Evolutionary conservation across 2,329 filamentous ascomycete species (phyloP).

Genomic region (Didymellaceae sp.): DNA sequence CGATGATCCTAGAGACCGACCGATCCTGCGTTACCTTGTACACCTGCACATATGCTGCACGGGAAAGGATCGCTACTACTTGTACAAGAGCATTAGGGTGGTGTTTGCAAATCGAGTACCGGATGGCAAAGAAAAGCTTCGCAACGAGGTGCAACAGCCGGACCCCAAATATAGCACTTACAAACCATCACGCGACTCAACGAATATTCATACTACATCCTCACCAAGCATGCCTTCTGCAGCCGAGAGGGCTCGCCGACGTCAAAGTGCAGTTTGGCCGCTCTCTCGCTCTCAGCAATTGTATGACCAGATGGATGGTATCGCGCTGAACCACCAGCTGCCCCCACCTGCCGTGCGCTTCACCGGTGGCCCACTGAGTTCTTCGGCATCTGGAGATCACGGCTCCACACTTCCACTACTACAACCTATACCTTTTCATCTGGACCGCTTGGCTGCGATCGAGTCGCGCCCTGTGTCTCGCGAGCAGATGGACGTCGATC

Average conservation of each 20-base stretch:
- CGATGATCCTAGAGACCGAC: conserved; percentile 64
- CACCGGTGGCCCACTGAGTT: conserved; percentile 36
- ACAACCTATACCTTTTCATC: conserved; percentile 61
- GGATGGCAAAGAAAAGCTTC: conserved; percentile 89
- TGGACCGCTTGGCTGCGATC: conserved; percentile 41
- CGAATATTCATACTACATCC: conserved; percentile 29
- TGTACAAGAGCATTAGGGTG: conserved; percentile 91
- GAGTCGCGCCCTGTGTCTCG: conserved; percentile 43
- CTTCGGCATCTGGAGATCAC: conserved; percentile 29
- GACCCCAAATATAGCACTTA: conserved; percentile 87
- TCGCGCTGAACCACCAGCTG: conserved; percentile 33
- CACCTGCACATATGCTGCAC: conserved; percentile 94
- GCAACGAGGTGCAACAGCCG: conserved; percentile 87
- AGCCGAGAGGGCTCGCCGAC: conserved; percentile 35
- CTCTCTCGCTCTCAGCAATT: conserved; percentile 37
- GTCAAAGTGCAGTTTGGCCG: conserved; percentile 43
- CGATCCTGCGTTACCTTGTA: conserved; percentile 85
- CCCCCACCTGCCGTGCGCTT: conserved; percentile 43
- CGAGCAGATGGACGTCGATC: conserved; percentile 42
- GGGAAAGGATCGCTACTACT: conserved; percentile 79
- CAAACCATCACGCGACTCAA: conserved; percentile 65
- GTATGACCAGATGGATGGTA: conserved; percentile 35
- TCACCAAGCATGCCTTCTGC: conserved; percentile 29
- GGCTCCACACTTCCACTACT: conserved; percentile 44
- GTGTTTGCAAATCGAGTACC: conserved; percentile 97